phyloP scores from a whole-genome alignment of 305 asterid species.

The Coffea humblotiana region DNA sequence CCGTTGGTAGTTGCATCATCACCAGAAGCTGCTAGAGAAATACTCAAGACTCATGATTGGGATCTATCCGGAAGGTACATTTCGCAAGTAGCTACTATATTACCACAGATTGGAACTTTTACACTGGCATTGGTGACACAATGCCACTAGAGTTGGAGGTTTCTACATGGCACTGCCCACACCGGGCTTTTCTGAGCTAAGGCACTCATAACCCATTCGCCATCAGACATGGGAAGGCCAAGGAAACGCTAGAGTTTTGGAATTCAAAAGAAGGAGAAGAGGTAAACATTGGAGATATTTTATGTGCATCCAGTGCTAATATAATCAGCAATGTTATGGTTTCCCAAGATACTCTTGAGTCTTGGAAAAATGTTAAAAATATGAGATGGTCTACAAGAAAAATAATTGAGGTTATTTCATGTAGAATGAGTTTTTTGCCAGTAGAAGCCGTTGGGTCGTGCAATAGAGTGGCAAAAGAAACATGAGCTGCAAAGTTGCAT shows the following conservation, averaged over 20 bases:
- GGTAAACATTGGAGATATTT: not conserved
- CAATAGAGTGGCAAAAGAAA: too few relatives aligned
- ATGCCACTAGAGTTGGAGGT: constrained; percentile 4
- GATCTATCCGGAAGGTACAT: constrained; percentile 7
- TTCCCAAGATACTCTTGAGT: not conserved
- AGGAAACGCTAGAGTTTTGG: constrained; percentile 7
- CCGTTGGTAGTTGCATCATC: constrained; percentile 8
- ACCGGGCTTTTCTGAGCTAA: too few relatives aligned
- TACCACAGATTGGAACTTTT: too few relatives aligned
- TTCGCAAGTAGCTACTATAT: not conserved
- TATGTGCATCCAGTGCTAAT: not conserved
- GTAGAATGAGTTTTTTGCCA: too few relatives aligned
- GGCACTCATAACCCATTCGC: too few relatives aligned
- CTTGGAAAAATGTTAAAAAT: not conserved
- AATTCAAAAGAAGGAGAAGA: not conserved
- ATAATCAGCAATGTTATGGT: not conserved
- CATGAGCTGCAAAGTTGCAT: too few relatives aligned
- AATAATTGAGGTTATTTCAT: not conserved
- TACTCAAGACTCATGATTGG: not conserved
- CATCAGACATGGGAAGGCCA: too few relatives aligned
- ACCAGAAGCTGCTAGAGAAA: constrained; percentile 11
- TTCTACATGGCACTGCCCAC: not conserved
- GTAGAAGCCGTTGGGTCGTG: too few relatives aligned
- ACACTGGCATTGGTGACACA: not conserved
- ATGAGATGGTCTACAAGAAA: not conserved